phyloP scores from a whole-genome alignment of 2,329 filamentous ascomycete genomes.

The Lomentospora prolificans region DNA sequence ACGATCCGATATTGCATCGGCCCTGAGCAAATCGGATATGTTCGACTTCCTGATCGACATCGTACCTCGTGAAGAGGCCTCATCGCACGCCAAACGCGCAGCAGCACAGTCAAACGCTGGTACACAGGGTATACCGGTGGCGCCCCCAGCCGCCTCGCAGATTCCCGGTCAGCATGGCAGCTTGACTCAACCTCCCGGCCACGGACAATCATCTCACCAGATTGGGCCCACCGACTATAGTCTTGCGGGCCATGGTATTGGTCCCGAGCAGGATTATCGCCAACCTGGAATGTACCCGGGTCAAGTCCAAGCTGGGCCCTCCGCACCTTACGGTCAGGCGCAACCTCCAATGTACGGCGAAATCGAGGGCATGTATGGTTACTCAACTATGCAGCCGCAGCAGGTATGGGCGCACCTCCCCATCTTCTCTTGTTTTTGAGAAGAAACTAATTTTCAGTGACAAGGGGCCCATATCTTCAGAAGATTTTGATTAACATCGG shows the following conservation, averaged over 20 bases:
- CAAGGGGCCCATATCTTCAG: constrained; percentile 33
- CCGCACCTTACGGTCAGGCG: constrained; percentile 65
- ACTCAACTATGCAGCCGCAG: constrained; percentile 70
- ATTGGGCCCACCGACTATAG: constrained; percentile 53
- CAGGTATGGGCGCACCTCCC: constrained; percentile 47
- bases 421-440: not conserved
- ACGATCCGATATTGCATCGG: constrained; percentile 91
- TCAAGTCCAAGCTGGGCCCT: constrained; percentile 64
- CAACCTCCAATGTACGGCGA: constrained; percentile 72
- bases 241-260: constrained; percentile 53
- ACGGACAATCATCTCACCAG: constrained; percentile 35
- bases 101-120: constrained; percentile 37
- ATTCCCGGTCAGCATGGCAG: constrained; percentile 36
- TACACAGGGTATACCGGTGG: constrained; percentile 29
- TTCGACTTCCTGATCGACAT: constrained; percentile 99
- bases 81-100: constrained; percentile 71
- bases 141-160: not conserved
- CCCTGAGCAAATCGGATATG: constrained; percentile 96
- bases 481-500: constrained; percentile 32
- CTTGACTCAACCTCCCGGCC: constrained; percentile 46
- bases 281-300: constrained; percentile 72
- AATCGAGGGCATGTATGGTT: constrained; percentile 78
- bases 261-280: constrained; percentile 68
- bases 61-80: constrained; percentile 87
- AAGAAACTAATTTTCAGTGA: not conserved